A percentile compares a stretch with the other conserved stretches of the same genome.
Evolutionary conservation across 306 rosid species (phyloP).

Genomic region (Hylodesmum podocarpum): DNA sequence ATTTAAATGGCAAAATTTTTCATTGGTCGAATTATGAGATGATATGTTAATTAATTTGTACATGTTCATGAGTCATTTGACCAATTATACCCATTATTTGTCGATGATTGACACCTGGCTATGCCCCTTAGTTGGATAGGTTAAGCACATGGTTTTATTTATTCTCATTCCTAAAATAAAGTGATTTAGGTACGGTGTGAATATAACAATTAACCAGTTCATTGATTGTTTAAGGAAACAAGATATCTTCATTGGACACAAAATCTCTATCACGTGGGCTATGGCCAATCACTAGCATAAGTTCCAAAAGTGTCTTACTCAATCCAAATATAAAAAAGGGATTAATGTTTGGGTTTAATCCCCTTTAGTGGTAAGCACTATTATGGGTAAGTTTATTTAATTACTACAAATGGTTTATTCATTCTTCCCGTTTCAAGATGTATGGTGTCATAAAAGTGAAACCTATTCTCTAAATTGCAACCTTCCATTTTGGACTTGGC

Average conservation of each 20-base stretch:
- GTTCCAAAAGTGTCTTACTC: conserved; percentile 1
- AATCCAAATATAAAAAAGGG: background rate
- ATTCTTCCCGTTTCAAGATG: background rate
- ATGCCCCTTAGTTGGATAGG: conserved; percentile 33
- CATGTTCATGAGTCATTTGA: conserved; percentile 1
- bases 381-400: background rate
- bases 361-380: conserved; percentile 14
- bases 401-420: background rate
- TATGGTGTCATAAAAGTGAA: conserved; percentile 1
- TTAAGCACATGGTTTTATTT: background rate
- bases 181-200: background rate
- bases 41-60: conserved; percentile 19
- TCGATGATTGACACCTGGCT: conserved; percentile 47
- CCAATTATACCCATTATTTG: conserved; percentile 28
- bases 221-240: conserved; percentile 45
- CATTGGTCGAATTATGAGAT: background rate
- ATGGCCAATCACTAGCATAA: background rate
- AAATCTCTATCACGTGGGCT: conserved; percentile 44
- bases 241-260: conserved; percentile 27
- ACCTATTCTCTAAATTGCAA: background rate
- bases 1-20: background rate
- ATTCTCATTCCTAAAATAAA: conserved; percentile 13
- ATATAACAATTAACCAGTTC: background rate
- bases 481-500: conserved; percentile 10
- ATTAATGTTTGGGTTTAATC: background rate